phyloP scores from a whole-genome alignment of 1,139 yeast genomes.

The Lodderomyces jiufengensis region DNA sequence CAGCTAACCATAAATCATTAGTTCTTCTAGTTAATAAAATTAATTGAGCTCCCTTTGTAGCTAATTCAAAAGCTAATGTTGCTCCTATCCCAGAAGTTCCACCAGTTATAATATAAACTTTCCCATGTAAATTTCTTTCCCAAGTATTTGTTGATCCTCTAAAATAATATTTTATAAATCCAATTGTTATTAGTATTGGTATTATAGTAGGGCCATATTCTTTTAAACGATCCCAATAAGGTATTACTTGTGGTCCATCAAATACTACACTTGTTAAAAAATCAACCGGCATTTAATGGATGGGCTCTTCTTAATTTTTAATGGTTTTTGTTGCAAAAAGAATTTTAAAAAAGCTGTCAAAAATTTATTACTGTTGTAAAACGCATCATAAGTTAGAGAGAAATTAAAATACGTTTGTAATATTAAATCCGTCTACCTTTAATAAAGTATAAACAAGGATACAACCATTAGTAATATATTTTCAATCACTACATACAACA shows the following conservation, averaged over 20 bases:
- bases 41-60: constrained; percentile 80
- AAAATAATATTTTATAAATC: constrained; percentile 63
- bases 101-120: constrained; percentile 72
- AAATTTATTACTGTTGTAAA: no score
- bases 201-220: constrained; percentile 50
- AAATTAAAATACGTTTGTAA: no score
- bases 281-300: constrained; percentile 91
- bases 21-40: constrained; percentile 65
- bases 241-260: constrained; percentile 69
- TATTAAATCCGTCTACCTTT: no score
- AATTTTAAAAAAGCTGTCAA: no score
- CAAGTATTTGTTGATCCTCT: constrained; percentile 79
- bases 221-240: constrained; percentile 63
- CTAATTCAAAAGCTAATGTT: constrained; percentile 67
- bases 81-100: constrained; percentile 94
- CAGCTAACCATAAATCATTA: constrained; percentile 73
- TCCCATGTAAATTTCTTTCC: constrained; percentile 91
- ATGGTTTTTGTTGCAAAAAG: no score
- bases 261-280: constrained; percentile 59
- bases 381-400: no score
- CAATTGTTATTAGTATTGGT: constrained; percentile 30
- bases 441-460: no score
- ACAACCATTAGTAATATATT: no score
- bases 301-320: no score
- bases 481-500: no score